phyloP scores from a whole-genome alignment of 2,329 filamentous ascomycete species.

The Mollisia scopiformis region DNA sequence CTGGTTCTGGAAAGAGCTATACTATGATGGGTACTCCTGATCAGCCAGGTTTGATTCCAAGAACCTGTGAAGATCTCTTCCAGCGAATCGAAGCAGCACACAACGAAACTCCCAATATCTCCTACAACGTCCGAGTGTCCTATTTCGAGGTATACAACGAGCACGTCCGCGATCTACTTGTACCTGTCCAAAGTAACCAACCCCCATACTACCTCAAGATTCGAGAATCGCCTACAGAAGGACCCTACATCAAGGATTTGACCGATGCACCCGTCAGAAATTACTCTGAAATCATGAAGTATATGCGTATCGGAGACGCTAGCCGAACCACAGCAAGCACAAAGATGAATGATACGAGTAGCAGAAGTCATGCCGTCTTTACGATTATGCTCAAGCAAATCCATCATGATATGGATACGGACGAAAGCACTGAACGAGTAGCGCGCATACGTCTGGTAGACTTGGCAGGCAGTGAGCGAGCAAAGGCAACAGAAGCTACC shows the following conservation, averaged over 20 bases:
- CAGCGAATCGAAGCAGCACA: conserved; percentile 78
- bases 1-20: conserved; percentile 96
- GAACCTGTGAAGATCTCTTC: conserved; percentile 95
- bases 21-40: conserved; percentile 94
- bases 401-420: conserved; percentile 94
- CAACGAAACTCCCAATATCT: conserved; percentile 85
- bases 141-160: conserved; percentile 99
- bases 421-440: conserved; percentile 93
- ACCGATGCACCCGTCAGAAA: conserved; percentile 91
- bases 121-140: conserved; percentile 94
- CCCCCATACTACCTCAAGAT: conserved; percentile 94
- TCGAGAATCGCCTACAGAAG: conserved; percentile 90
- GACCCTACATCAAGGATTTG: conserved; percentile 94
- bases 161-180: conserved; percentile 91
- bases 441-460: conserved; percentile 95
- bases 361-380: conserved; percentile 94
- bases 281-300: conserved; percentile 82
- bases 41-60: conserved; percentile 87
- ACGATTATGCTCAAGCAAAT: conserved; percentile 98
- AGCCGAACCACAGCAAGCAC: conserved; percentile 90
- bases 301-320: conserved; percentile 87
- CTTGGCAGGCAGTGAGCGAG: conserved; percentile 90
- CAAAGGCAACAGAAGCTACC: conserved; percentile 93
- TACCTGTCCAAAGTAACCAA: conserved; percentile 70
- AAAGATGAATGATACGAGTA: conserved; percentile 99